Base-by-base conservation (phyloP, 2,329 filamentous ascomycete genomes). In the Ophiobolus disseminans region DNA sequence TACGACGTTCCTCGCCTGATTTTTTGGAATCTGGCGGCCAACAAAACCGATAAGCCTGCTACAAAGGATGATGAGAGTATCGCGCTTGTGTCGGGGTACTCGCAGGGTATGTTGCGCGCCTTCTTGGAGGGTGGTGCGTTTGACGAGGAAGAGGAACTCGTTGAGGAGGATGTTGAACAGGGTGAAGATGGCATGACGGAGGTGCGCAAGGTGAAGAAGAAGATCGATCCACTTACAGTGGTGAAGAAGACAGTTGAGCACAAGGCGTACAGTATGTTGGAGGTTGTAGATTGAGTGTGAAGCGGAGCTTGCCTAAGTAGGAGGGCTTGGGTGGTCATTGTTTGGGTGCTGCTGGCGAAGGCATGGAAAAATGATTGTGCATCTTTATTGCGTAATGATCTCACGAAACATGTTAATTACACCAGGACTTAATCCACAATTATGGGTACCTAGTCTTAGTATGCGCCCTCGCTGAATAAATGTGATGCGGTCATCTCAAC, bases 1-100 rank as follows among this genome's bases (percentile, higher is more conserved):
- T 43, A 43, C 20, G 30, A 35, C 5, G 8, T 36, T n/a, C 83
- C 83, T 0, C 75, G 82, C 62, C 68, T 86, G n/a, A 72, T 86
- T 3, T 85, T 83, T 63, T 85, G 82, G 83, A 84, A 85, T 57
- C 70, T 85, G 14, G 80, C 80, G 0, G 78, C 75, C 7, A 72
- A 73, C 0, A 68, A 55, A 2, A 76, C 75, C 1, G 75, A 76
- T 4, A 84, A 83, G 68, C 81, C 81, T 1, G 77, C 80, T 3
- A 75, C 66, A 1, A 73, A 71, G n/a, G 71, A 73, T 1, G 70
- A 80, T 40, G 49, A 65, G 28, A 78, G 79, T 19, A 80, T 78
- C 4, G 73, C 75, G 30, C 57, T 85, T 20, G 79, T 84, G n/a
- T 79, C 75, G 43, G 81, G 82, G 1, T 84, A 84, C 65, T 82